Evolutionary conservation across 2,329 filamentous ascomycete species (phyloP).

Genomic region (Colletotrichum sp.): DNA sequence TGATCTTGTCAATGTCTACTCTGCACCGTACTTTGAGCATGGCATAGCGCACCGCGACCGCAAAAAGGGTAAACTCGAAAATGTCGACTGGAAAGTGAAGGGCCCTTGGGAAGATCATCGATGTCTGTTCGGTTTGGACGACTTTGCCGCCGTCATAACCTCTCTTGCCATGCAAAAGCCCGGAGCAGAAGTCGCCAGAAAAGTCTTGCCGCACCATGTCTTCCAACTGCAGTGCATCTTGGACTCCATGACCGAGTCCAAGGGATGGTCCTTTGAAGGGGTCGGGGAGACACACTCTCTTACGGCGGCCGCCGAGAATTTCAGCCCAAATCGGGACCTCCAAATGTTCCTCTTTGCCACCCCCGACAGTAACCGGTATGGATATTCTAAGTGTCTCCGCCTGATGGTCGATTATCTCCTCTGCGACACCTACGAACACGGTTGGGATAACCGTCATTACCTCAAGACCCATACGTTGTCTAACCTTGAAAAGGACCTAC

Average conservation of each 20-base stretch:
- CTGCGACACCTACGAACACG: background rate
- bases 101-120: conserved; percentile 20
- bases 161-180: conserved; percentile 48
- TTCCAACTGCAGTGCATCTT: conserved; percentile 57
- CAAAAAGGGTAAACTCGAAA: background rate
- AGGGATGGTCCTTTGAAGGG: conserved; percentile 44
- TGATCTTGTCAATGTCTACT: conserved; percentile 52
- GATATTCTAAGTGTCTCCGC: background rate
- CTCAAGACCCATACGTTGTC: background rate
- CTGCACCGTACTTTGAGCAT: conserved; percentile 25
- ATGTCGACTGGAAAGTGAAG: conserved; percentile 34
- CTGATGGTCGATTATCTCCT: background rate
- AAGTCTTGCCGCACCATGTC: conserved; percentile 50
- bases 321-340: background rate
- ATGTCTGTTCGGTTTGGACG: conserved; percentile 47
- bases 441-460: background rate
- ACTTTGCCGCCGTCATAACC: conserved; percentile 51
- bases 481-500: background rate
- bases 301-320: background rate
- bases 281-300: conserved; percentile 7
- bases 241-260: conserved; percentile 47
- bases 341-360: background rate
- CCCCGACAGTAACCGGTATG: background rate
- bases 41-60: background rate
- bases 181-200: conserved; percentile 36